Evolutionary conservation across 2,329 filamentous ascomycete species (phyloP).

Genomic region (Coniella lustricola): DNA sequence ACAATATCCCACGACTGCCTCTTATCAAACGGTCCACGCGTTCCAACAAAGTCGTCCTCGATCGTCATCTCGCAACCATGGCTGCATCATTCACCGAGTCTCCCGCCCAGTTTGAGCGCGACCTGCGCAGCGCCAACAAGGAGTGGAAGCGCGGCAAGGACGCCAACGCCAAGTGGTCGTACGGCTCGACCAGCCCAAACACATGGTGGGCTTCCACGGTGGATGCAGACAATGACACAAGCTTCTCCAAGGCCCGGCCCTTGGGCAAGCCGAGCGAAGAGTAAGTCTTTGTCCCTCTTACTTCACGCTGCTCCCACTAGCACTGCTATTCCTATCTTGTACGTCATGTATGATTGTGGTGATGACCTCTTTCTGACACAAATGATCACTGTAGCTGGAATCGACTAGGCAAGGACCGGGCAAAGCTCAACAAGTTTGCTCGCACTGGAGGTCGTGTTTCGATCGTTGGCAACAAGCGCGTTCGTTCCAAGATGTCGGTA

Average conservation of each 20-base stretch:
- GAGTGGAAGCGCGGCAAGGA: constrained; percentile 40
- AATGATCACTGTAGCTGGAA: constrained; percentile 11
- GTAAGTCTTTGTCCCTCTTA: constrained; percentile 23
- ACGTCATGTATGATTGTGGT: too few relatives aligned
- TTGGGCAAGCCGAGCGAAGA: constrained; percentile 22
- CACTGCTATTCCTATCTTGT: too few relatives aligned
- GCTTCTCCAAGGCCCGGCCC: constrained; percentile 29
- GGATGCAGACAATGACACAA: constrained; percentile 21
- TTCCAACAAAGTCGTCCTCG: background rate
- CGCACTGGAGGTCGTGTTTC: constrained; percentile 19
- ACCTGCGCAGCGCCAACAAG: constrained; percentile 36
- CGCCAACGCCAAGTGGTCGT: constrained; percentile 34
- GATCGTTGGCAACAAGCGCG: constrained; percentile 22
- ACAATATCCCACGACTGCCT: background rate
- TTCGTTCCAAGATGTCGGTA: constrained; percentile 28
- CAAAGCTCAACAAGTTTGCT: constrained; percentile 33
- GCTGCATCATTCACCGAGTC: constrained; percentile 18
- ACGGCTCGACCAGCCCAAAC: constrained; percentile 21
- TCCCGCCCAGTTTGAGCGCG: constrained; percentile 29
- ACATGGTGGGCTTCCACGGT: background rate
- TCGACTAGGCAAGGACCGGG: constrained; percentile 18
- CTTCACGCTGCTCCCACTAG: too few relatives aligned
- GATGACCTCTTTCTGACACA: constrained; percentile 1
- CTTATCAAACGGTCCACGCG: background rate
- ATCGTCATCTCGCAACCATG: constrained; percentile 16